These are phyloP conservation scores for Picea glauca DNA, from an alignment of 75 land plant species.

Conservation along the genomic window DNA sequence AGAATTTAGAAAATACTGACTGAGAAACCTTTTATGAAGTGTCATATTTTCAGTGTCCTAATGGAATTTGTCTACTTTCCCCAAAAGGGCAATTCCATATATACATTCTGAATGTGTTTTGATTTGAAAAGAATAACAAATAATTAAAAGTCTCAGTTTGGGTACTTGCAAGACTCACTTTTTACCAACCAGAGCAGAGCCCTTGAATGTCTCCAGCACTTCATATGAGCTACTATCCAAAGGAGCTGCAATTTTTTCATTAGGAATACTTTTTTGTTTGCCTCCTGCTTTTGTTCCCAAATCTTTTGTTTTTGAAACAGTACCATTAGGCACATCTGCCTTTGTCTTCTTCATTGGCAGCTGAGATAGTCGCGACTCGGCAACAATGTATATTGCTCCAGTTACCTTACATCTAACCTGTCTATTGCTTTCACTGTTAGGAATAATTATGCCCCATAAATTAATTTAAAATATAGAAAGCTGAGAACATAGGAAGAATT, in stretches of 20 bases:
- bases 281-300: constrained; percentile 35
- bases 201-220: constrained; percentile 50
- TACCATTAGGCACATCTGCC: constrained; percentile 27
- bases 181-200: constrained; percentile 76
- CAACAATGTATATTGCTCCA: constrained; percentile 76
- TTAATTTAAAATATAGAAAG: background rate
- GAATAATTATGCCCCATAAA: background rate
- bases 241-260: constrained; percentile 20
- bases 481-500: background rate
- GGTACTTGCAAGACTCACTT: constrained; percentile 45
- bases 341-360: constrained; percentile 74
- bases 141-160: background rate
- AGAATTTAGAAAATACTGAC: background rate
- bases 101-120: background rate
- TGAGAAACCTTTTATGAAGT: background rate
- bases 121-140: background rate
- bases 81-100: background rate
- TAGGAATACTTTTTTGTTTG: constrained; percentile 25
- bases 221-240: constrained; percentile 45
- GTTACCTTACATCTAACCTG: constrained; percentile 71
- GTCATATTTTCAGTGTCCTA: background rate
- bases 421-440: constrained; percentile 2
- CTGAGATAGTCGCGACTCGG: constrained; percentile 69
- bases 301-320: constrained; percentile 20
- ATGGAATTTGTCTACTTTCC: background rate